Conservation (phyloP, 2,329 filamentous ascomycete species). For the Phialophora macrospora region DNA sequence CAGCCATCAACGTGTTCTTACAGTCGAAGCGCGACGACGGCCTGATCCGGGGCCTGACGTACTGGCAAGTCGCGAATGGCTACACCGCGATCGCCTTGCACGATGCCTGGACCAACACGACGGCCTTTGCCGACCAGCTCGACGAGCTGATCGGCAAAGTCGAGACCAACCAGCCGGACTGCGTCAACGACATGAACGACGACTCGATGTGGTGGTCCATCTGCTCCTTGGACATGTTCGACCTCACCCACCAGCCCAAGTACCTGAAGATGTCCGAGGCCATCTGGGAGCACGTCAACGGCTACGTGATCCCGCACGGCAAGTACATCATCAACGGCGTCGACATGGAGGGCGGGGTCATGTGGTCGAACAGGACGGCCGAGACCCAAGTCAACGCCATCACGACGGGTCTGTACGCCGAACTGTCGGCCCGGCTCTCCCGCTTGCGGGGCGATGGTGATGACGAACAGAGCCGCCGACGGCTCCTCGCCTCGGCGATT, state of each 20-base stretch:
- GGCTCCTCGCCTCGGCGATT: slow-evolving; percentile 18
- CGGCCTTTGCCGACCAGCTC: slow-evolving; percentile 15
- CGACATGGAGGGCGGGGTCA: slow-evolving; percentile 35
- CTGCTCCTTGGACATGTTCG: slow-evolving; percentile 27
- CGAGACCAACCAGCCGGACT: slow-evolving; percentile 22
- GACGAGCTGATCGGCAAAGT: slow-evolving; percentile 27
- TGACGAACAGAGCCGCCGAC: neutral
- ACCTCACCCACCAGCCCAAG: slow-evolving; percentile 16
- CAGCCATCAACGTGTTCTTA: slow-evolving; percentile 32
- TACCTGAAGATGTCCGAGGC: slow-evolving; percentile 20
- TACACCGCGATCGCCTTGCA: slow-evolving; percentile 35
- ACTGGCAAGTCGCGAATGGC: slow-evolving; percentile 36
- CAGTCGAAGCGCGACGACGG: slow-evolving; percentile 28
- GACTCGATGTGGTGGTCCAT: slow-evolving; percentile 37
- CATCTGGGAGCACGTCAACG: slow-evolving; percentile 30
- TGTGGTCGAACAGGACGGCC: slow-evolving; percentile 31
- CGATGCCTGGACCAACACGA: slow-evolving; percentile 31
- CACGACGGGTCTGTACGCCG: slow-evolving; percentile 32
- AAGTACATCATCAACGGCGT: slow-evolving; percentile 23
- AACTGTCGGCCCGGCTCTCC: slow-evolving; percentile 30
- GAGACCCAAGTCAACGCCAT: slow-evolving; percentile 33
- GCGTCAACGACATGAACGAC: slow-evolving; percentile 35
- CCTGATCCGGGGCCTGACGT: slow-evolving; percentile 29
- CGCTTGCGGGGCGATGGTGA: neutral
- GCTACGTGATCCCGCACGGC: slow-evolving; percentile 23